phyloP scores from a whole-genome alignment of 2,329 filamentous ascomycete species.

The Aspergillus oerlinghausenensis region DNA sequence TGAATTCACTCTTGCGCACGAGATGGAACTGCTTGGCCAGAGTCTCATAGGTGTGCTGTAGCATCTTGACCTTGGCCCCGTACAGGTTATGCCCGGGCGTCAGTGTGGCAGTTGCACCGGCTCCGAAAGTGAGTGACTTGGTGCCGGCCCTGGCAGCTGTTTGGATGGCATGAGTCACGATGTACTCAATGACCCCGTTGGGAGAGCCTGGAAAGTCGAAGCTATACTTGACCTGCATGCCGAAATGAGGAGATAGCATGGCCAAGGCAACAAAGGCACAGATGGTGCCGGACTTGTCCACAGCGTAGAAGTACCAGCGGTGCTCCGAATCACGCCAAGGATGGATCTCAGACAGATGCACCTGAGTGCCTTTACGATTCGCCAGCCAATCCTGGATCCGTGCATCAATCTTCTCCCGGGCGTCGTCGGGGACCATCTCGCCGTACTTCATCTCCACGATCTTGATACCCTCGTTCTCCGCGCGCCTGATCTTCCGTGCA shows the following conservation, averaged over 20 bases:
- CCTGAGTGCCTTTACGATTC: conserved; percentile 75
- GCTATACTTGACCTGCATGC: conserved; percentile 95
- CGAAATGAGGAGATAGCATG: conserved; percentile 72
- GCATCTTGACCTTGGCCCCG: conserved; percentile 72
- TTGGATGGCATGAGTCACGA: conserved; percentile 69
- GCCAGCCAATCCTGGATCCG: conserved; percentile 75
- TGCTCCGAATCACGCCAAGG: conserved; percentile 83
- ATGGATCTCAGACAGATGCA: conserved; percentile 83
- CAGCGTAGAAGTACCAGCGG: conserved; percentile 78
- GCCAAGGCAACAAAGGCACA: conserved; percentile 76
- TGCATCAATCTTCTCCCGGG: conserved; percentile 65
- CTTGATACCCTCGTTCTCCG: conserved; percentile 79
- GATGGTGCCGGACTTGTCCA: conserved; percentile 67
- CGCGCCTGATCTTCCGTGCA: conserved; percentile 71
- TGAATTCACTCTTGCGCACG: conserved; percentile 80
- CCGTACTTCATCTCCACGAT: conserved; percentile 68
- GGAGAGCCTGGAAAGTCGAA: conserved; percentile 85
- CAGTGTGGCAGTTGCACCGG: conserved; percentile 70
- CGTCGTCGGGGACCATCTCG: conserved; percentile 58
- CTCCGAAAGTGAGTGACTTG: conserved; percentile 76
- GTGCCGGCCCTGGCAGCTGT: conserved; percentile 55
- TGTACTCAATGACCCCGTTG: conserved; percentile 80
- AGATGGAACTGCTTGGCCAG: conserved; percentile 77
- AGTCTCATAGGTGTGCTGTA: conserved; percentile 76
- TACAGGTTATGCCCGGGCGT: conserved; percentile 76